Base-by-base conservation (phyloP, 306 rosid genomes). In the Quillaja saponaria region DNA sequence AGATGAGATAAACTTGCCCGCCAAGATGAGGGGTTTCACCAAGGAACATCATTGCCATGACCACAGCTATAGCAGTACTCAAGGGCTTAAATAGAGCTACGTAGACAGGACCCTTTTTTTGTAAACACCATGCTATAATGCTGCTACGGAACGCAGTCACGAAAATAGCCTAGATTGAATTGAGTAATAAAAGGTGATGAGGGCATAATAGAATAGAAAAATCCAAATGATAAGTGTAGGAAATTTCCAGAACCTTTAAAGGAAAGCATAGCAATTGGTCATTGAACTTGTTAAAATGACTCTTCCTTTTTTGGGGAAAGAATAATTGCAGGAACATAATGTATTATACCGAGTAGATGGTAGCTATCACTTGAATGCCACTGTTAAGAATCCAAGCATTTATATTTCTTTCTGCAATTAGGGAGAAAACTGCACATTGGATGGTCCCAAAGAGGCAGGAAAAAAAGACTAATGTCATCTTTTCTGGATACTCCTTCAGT, bases 51-150 rank as follows among this genome's bases (percentile, higher is more conserved):
- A 78, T 63, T 4, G n/a, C 68, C 73, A 73, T 16, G 21, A 40
- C 10, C 13, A 55, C 70, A 0, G 83, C 76, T 12, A 78, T 44
- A 12, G 70, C 79, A 15, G 74, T 73, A 13, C 76, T 76, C 1
- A 78, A 57, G 1, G 80, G 83, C 57, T 73, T 78, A 62, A 78
- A 78, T 76, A 78, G 74, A 53, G 59, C 75, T 9, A 78, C 82
- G 31, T 41, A 78, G 16, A 78, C 65, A 14, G 82, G 82, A 0
- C 83, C 83, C 41, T 60, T 73, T 64, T 66, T 73, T 11, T 65
- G 62, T 64, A 78, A 68, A 63, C 80, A 78, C 76, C 80, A 78
- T 7, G 49, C 69, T 31, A 73, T 75, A 25, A 78, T 65, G 3
- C 51, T 35, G 1, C 64, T 54, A 0, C 80, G 71, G 38, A 73